These are phyloP conservation scores for Sextonia rubra DNA, from an alignment of 164 flowering plant species.

Conservation along the genomic window DNA sequence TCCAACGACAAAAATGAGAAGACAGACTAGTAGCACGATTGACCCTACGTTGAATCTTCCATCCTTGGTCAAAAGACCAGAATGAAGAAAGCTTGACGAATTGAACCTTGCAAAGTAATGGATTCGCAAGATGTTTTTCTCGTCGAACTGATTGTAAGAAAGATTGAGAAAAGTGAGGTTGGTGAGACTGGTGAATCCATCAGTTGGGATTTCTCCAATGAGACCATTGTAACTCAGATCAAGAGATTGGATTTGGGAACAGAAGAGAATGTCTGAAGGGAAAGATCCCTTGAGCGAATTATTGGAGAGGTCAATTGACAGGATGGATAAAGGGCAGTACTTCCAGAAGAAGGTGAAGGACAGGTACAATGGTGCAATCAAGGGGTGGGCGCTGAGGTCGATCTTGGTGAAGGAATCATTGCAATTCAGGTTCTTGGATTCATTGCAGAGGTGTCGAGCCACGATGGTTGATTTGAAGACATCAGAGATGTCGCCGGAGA, in stretches of 20 bases:
- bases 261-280: conserved; percentile 42
- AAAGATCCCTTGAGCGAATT: conserved; percentile 43
- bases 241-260: conserved; percentile 45
- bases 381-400: conserved; percentile 40
- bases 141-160: conserved; percentile 50
- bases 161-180: conserved; percentile 47
- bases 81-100: conserved; percentile 44
- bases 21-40: conserved; percentile 27
- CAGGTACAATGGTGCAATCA: conserved; percentile 44
- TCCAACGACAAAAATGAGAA: conserved; percentile 28
- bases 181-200: conserved; percentile 28
- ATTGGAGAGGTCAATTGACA: conserved; percentile 41
- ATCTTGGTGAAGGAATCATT: conserved; percentile 41
- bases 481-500: conserved; percentile 33
- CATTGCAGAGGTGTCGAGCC: conserved; percentile 52
- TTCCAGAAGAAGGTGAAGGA: conserved; percentile 67
- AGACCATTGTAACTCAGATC: conserved; percentile 53
- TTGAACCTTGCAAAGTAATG: conserved; percentile 37
- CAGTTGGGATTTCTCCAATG: conserved; percentile 39
- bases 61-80: conserved; percentile 36
- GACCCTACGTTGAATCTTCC: conserved; percentile 28
- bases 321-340: conserved; percentile 50
- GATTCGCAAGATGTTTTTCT: conserved; percentile 32
- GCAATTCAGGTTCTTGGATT: conserved; percentile 50
- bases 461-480: conserved; percentile 57